Base-by-base conservation (phyloP, 768 basidiomycete species). In the Calvatia gigantea region DNA sequence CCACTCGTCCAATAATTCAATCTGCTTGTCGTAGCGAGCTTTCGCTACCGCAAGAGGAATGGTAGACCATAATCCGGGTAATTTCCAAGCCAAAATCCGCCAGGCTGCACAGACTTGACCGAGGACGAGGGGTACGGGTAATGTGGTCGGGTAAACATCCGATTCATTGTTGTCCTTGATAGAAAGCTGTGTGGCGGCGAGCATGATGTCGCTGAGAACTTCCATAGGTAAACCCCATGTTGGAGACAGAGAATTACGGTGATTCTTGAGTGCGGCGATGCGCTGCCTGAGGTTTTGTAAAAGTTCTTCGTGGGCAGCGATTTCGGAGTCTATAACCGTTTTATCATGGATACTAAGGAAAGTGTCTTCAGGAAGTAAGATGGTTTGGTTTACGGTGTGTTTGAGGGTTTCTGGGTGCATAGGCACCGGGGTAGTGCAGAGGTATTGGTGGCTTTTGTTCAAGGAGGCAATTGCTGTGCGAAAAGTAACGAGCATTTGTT, bases 121-220 rank as follows among this genome's bases (percentile, higher is more conserved):
- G 3, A 56, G 38, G 29, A 49, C 28, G 3, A 56, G 37, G 1
- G 54, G 54, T 4, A 56, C 29, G 25, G 54, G 54, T 17, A 56
- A 47, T 5, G 46, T 14, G 19, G 46, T 47, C 7, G 54, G 54
- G 19, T 56, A 56, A 4, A 49, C 47, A 7, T 56, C 54, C 6
- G 23, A 17, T 42, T 56, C 54, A 38, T 56, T 56, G 11, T 42
- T 56, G 35, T 56, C 54, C 17, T 49, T 56, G 46, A 49, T 56
- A 4, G 46, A 41, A 6, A 48, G n/a, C 27, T 49, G 38, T 12
- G 46, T 41, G 3, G 46, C 39, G 6, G 33, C 33, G 43, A 48
- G 21, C 54, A 56, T 56, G 38, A 56, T 56, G 19, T 42, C 38
- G 37, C 38, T 49, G 46, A 56, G 46, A n/a, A 56, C 39, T 33